A percentile compares a stretch with the other conserved stretches of the same genome.
These are phyloP conservation scores for Aspergillus ruber DNA, from an alignment of 2,329 filamentous ascomycete genomes.

Conservation along the genomic window DNA sequence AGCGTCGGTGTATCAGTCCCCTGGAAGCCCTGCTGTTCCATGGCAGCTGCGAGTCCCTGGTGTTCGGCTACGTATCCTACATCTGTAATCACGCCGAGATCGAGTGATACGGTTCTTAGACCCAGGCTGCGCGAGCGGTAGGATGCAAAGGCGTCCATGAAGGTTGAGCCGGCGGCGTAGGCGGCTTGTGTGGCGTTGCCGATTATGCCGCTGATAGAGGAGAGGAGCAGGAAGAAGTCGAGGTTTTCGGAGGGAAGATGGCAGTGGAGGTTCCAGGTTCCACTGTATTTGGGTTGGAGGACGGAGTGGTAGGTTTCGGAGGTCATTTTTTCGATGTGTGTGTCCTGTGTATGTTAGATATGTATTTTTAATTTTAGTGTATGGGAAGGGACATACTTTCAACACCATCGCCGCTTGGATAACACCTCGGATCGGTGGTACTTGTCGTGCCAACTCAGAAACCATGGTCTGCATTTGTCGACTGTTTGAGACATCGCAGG, in stretches of 20 bases:
- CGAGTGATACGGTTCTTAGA: conserved; percentile 19
- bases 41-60: conserved; percentile 10
- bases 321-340: conserved; percentile 31
- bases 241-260: conserved; percentile 15
- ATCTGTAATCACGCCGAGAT: conserved; percentile 23
- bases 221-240: conserved; percentile 38
- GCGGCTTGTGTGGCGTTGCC: conserved; percentile 42
- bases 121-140: conserved; percentile 19
- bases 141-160: conserved; percentile 27
- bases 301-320: conserved; percentile 25
- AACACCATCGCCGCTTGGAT: conserved; percentile 24
- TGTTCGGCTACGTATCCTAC: conserved; percentile 21
- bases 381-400: conserved; percentile 7
- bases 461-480: conserved; percentile 22
- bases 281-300: conserved; percentile 27
- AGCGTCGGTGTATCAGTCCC: conserved; percentile 14
- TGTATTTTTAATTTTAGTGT: not conserved
- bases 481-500: conserved; percentile 26
- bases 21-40: conserved; percentile 19
- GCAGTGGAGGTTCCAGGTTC: conserved; percentile 23
- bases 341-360: conserved; percentile 11
- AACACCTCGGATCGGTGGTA: conserved; percentile 18
- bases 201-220: conserved; percentile 35
- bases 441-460: conserved; percentile 2
- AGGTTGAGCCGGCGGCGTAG: conserved; percentile 34